Evolutionary conservation across 257 asterid species (phyloP), one percentile per base, ranked within the genome.

Genomic region (Solanum sitiens): DNA sequence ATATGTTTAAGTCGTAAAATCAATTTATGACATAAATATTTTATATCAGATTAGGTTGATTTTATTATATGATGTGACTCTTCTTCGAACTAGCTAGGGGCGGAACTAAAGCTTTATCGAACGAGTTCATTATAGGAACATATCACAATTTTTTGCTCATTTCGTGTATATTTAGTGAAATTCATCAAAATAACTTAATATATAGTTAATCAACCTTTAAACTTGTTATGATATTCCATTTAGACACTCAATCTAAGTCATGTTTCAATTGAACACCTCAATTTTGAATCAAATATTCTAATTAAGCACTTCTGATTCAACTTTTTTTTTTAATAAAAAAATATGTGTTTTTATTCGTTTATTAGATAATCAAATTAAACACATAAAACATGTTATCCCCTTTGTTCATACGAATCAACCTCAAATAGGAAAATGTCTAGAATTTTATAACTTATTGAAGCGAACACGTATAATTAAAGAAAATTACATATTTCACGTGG

Each of bases 21-120:
- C 0, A 68, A 6, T 25, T 11, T 25, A 13, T 67, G 2, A 67
- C 0, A 59, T 21, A 0, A 12, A 59, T 67, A 12, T 5, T 0
- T 67, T n/a, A 33, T 25, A 6, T n/a, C 72, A 25, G 0, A 65
- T 25, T 12, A 65, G 32, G 9, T 65, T 65, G 3, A n/a, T 12
- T 0, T n/a, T 65, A 2, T 11, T 5, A 5, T 12, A 65, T 2
- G 32, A 33, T 65, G 33, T 65, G 33, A 2, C 33, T 33, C 16
- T 65, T 65, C 7, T 25, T 1, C 1, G 33, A 65, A 68, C 37
- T 14, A 68, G 33, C 10, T 6, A 27, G 10, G 6, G 23, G 11
- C 0, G 21, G 21, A 68, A 27, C 2, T 33, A 30, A 1, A 68
- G 23, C 23, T 7, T 68, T 68, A 68, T 18, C 21, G 2, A 3